Conservation (phyloP, 148 eudicot species). For the Rhododendron mucronatum region DNA sequence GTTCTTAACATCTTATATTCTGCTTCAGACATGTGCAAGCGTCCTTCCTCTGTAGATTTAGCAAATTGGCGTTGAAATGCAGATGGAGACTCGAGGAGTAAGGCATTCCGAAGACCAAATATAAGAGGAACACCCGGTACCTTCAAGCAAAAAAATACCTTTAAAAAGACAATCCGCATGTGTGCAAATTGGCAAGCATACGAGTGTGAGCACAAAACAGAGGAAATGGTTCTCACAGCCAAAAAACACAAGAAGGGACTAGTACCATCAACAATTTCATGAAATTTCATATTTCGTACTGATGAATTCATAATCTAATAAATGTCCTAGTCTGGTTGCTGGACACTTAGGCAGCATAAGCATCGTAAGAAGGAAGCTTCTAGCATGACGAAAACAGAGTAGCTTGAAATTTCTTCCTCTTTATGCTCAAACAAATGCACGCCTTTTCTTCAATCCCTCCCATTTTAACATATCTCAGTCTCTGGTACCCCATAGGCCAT, state of each 20-base stretch:
- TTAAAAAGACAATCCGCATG: neutral
- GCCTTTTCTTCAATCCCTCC: neutral
- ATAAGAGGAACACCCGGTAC: conserved; percentile 75
- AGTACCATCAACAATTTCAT: neutral
- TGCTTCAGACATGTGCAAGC: conserved; percentile 48
- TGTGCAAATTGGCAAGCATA: neutral
- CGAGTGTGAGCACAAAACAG: neutral
- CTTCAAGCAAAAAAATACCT: conserved; percentile 25
- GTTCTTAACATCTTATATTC: conserved; percentile 47
- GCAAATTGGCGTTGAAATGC: conserved; percentile 50
- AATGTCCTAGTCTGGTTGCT: neutral
- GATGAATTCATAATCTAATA: neutral
- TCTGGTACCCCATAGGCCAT: neutral
- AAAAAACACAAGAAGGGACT: neutral
- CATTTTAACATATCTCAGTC: neutral
- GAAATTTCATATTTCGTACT: too few species aligned
- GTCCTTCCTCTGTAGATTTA: conserved; percentile 67
- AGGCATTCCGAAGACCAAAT: conserved; percentile 70
- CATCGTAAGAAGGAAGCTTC: neutral
- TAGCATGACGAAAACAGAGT: neutral
- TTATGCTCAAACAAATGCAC: neutral
- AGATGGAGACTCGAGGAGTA: conserved; percentile 63
- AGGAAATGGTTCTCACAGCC: neutral
- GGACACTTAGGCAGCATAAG: neutral
- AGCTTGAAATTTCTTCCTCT: neutral